Percentiles rank a stretch among this genome's conserved stretches.
Conservation (phyloP, 2,329 filamentous ascomycete species). For the Nemania serpens region DNA sequence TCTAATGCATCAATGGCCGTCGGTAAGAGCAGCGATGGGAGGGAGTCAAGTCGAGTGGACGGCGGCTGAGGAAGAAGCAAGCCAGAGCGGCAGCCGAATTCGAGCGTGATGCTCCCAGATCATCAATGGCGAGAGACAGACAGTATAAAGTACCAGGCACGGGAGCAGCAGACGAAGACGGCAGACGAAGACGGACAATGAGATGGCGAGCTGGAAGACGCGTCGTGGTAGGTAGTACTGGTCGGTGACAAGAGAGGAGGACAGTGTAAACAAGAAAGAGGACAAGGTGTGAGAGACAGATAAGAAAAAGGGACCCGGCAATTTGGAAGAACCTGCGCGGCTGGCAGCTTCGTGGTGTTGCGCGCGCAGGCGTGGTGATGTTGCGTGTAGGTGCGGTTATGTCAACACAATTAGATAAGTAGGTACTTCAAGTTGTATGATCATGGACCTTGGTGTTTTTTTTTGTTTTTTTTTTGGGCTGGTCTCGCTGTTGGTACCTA, state of each 20-base stretch:
- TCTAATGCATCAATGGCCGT: constrained; percentile 15
- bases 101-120: constrained; percentile 35
- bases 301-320: background rate
- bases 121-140: constrained; percentile 39
- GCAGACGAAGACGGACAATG: background rate
- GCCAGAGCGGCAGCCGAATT: constrained; percentile 38
- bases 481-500: too few relatives aligned
- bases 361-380: constrained; percentile 9
- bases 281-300: background rate
- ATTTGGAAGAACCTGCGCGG: constrained; percentile 13
- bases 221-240: background rate
- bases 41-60: constrained; percentile 18
- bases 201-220: constrained; percentile 1
- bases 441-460: too few relatives aligned
- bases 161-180: background rate
- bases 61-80: constrained; percentile 25
- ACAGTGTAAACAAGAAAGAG: background rate
- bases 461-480: too few relatives aligned
- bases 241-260: background rate
- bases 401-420: constrained; percentile 11
- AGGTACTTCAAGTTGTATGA: too few relatives aligned
- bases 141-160: too few relatives aligned
- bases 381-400: constrained; percentile 6
- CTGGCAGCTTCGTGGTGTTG: constrained; percentile 18
- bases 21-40: background rate